phyloP scores from a whole-genome alignment of 257 asterid species.

The Thymus mandschuricus region DNA sequence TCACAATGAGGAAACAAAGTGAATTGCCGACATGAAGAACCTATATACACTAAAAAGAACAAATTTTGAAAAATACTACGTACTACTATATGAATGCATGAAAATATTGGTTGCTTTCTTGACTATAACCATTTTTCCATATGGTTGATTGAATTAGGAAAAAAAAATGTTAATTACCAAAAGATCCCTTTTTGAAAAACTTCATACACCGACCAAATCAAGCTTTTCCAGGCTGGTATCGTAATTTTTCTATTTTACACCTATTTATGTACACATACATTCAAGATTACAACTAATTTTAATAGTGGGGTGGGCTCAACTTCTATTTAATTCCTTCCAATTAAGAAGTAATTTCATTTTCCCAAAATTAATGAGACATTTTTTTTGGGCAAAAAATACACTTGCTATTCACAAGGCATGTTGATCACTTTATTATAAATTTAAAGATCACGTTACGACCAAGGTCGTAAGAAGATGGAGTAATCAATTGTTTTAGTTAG shows the following conservation, averaged over 20 bases:
- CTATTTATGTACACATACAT: not conserved
- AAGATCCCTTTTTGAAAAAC: constrained; percentile 11
- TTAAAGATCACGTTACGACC: too few relatives aligned
- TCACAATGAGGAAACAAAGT: not conserved
- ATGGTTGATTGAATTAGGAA: not conserved
- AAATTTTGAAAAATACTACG: not conserved
- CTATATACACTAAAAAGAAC: not conserved
- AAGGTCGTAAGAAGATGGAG: not conserved
- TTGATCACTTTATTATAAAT: too few relatives aligned
- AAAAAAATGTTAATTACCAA: not conserved
- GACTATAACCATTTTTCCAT: not conserved
- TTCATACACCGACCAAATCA: constrained; percentile 32
- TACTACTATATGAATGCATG: not conserved
- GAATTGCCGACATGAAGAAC: not conserved
- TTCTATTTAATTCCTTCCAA: not conserved
- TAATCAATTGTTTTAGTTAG: not conserved
- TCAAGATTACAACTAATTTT: not conserved
- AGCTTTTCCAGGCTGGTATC: constrained; percentile 42
- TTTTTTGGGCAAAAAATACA: too few relatives aligned
- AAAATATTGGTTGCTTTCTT: not conserved
- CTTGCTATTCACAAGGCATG: not conserved
- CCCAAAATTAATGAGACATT: too few relatives aligned
- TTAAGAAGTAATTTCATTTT: not conserved
- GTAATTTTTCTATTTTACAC: not conserved
- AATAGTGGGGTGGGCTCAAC: constrained; percentile 21